A percentile compares a stretch with the other conserved stretches of the same genome.
Evolutionary conservation across 75 land plant genomes (phyloP).

Genomic region (Pinus taeda): DNA sequence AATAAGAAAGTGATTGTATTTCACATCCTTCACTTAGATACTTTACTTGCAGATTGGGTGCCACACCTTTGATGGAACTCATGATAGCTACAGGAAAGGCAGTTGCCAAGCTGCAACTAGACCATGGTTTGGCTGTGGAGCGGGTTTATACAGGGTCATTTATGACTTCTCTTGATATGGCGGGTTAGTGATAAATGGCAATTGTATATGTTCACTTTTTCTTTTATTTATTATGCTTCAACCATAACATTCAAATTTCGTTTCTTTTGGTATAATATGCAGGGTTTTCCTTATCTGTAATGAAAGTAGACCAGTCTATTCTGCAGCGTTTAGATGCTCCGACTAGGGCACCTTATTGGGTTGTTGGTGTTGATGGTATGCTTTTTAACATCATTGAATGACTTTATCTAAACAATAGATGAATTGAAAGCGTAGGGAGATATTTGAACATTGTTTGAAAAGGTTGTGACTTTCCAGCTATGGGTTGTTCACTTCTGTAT

Average conservation of each 20-base stretch:
- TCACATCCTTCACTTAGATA: background rate
- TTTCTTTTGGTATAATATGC: background rate
- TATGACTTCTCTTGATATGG: constrained; percentile 58
- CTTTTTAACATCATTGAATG: background rate
- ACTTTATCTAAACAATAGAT: background rate
- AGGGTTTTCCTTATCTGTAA: constrained; percentile 33
- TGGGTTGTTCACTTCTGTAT: too few relatives aligned
- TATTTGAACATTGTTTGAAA: too few relatives aligned
- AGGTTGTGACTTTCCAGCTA: too few relatives aligned
- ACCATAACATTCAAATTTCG: background rate
- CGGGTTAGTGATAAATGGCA: constrained; percentile 16
- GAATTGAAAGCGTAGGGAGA: too few relatives aligned
- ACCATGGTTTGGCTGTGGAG: constrained; percentile 48
- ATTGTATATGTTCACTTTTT: background rate
- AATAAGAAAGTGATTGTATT: too few relatives aligned
- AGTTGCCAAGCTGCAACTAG: constrained; percentile 47
- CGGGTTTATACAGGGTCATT: constrained; percentile 46
- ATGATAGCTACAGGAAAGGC: constrained; percentile 51
- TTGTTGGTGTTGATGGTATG: constrained; percentile 45
- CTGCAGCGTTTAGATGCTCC: constrained; percentile 33
- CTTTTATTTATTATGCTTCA: background rate
- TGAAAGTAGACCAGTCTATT: constrained; percentile 45
- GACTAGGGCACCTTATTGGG: constrained; percentile 47
- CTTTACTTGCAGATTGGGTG: constrained; percentile 35
- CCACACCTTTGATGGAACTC: constrained; percentile 50